A percentile compares a stretch with the other conserved stretches of the same genome.
Conservation (phyloP, 768 basidiomycete species). For the Phylloporus sp. region DNA sequence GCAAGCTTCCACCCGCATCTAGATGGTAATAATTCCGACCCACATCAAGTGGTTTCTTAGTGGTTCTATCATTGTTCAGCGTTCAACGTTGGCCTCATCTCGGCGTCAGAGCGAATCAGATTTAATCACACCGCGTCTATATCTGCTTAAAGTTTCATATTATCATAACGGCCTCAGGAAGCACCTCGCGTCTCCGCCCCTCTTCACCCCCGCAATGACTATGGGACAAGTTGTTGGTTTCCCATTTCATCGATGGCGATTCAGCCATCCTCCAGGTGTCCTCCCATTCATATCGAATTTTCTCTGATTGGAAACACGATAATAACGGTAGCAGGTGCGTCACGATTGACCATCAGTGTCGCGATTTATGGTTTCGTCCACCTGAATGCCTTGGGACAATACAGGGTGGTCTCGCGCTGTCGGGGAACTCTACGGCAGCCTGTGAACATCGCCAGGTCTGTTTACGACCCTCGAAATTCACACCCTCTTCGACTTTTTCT, state of each 20-base stretch:
- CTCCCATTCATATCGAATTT: slow-evolving; percentile 16
- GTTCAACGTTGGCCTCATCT: slow-evolving; percentile 17
- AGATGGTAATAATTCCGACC: slow-evolving; percentile 1
- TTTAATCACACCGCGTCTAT: slow-evolving; percentile 6
- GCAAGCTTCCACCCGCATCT: slow-evolving; percentile 14
- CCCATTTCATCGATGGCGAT: slow-evolving; percentile 10
- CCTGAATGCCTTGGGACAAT: slow-evolving; percentile 6
- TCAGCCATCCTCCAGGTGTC: slow-evolving; percentile 7
- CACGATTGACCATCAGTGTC: slow-evolving; percentile 6
- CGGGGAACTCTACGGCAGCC: neutral
- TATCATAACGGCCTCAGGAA: slow-evolving; percentile 1
- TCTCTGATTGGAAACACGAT: slow-evolving; percentile 16
- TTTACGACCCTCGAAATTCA: slow-evolving; percentile 11
- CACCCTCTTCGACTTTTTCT: slow-evolving; percentile 6
- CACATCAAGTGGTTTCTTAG: slow-evolving; percentile 6
- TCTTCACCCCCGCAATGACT: slow-evolving; percentile 21
- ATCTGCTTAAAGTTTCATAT: slow-evolving; percentile 23
- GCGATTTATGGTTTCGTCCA: neutral
- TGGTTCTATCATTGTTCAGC: slow-evolving; percentile 6
- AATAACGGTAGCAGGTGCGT: slow-evolving; percentile 12
- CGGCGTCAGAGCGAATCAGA: slow-evolving; percentile 22
- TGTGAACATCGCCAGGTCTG: slow-evolving; percentile 1
- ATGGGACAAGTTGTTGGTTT: slow-evolving; percentile 12
- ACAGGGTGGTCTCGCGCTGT: neutral
- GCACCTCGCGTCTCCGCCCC: slow-evolving; percentile 15